Evolutionary conservation across 768 basidiomycete species (phyloP).

Genomic region (Tephrocybe sp.): DNA sequence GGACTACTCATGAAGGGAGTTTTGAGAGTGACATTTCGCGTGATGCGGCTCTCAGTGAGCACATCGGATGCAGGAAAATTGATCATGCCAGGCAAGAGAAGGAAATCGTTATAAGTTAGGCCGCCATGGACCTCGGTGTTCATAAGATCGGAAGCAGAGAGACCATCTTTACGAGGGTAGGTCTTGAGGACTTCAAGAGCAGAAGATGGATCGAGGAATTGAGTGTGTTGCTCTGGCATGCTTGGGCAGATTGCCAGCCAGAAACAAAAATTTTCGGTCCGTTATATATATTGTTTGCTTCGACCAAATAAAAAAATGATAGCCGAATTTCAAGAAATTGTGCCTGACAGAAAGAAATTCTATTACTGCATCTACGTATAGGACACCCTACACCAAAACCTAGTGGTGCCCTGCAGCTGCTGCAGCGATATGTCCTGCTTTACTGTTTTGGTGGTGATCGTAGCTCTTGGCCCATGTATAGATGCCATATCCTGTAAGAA

Average conservation of each 20-base stretch:
- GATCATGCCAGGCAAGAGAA: slow-evolving; percentile 92
- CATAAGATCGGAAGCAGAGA: slow-evolving; percentile 84
- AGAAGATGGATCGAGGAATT: slow-evolving; percentile 60
- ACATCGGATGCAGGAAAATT: slow-evolving; percentile 86
- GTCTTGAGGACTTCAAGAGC: slow-evolving; percentile 75
- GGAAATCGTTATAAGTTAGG: slow-evolving; percentile 97
- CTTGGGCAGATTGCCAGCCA: slow-evolving; percentile 20
- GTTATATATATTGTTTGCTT: slow-evolving; percentile 17
- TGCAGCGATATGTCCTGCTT: slow-evolving; percentile 69
- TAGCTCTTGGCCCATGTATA: slow-evolving; percentile 78
- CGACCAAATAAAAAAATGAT: slow-evolving; percentile 12
- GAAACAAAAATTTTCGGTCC: slow-evolving; percentile 8
- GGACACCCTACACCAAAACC: neutral
- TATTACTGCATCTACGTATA: neutral
- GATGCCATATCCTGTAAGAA: slow-evolving; percentile 60
- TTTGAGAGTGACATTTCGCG: slow-evolving; percentile 87
- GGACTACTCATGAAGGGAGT: slow-evolving; percentile 97
- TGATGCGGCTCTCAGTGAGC: slow-evolving; percentile 80
- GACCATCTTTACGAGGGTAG: slow-evolving; percentile 76
- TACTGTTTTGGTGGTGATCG: slow-evolving; percentile 70
- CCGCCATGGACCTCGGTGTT: slow-evolving; percentile 84
- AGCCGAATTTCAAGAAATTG: neutral
- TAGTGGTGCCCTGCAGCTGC: slow-evolving; percentile 7
- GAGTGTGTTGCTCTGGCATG: slow-evolving; percentile 14
- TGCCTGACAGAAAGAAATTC: neutral